Conservation (phyloP, 1,284 basidiomycete species). For the Melampsora larici-populina region DNA sequence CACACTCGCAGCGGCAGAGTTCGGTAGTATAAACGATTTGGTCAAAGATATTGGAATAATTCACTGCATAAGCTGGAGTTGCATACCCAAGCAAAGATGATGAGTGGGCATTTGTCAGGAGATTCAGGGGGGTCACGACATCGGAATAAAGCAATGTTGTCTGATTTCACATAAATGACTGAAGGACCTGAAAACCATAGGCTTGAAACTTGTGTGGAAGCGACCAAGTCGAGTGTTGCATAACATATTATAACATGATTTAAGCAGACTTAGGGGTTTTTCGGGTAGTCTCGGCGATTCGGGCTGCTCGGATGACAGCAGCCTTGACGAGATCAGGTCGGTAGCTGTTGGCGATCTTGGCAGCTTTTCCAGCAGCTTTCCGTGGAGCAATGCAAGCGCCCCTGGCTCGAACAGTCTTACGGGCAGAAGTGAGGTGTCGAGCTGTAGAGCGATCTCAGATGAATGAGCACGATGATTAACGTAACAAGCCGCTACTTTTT, state of each 20-base stretch:
- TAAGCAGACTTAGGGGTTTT: constrained; percentile 23
- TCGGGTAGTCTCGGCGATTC: constrained; percentile 21
- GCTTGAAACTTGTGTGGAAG: too few species aligned
- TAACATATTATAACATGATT: neutral
- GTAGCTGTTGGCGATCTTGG: constrained; percentile 19
- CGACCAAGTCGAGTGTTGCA: too few species aligned
- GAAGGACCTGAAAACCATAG: too few species aligned
- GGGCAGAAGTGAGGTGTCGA: constrained; percentile 18
- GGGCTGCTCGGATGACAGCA: constrained; percentile 25
- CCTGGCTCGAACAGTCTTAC: constrained; percentile 22
- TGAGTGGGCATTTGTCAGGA: too few species aligned
- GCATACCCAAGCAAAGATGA: too few species aligned
- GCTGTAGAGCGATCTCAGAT: neutral
- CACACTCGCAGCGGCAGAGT: too few species aligned
- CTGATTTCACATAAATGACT: too few species aligned
- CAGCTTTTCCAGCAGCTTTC: constrained; percentile 29
- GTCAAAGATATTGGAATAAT: too few species aligned
- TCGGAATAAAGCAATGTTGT: too few species aligned
- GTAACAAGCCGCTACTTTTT: neutral
- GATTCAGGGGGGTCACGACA: too few species aligned
- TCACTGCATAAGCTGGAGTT: too few species aligned
- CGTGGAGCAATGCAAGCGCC: constrained; percentile 20
- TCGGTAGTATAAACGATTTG: too few species aligned
- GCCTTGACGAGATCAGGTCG: constrained; percentile 25
- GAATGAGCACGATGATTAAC: neutral